A percentile compares a stretch with the other conserved stretches of the same genome.
Conservation (phyloP, 2,329 filamentous ascomycete genomes). For the Diaporthe ampelina region DNA sequence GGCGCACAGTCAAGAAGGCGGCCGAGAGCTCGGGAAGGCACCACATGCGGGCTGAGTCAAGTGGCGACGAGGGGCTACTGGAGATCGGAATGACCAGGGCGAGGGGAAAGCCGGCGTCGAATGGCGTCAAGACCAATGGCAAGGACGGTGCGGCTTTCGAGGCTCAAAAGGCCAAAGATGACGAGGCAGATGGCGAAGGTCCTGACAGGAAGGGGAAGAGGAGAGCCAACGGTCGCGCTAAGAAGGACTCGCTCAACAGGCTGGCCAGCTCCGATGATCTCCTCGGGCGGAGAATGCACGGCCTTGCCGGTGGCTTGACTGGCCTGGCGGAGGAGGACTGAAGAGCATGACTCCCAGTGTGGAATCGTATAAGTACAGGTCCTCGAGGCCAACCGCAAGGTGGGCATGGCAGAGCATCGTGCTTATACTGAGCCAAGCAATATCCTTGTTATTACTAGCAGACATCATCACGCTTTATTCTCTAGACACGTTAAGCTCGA, state of each 20-base stretch:
- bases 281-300: constrained; percentile 70
- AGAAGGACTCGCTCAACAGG: constrained; percentile 60
- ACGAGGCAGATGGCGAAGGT: constrained; percentile 46
- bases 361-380: not conserved
- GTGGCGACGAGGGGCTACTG: constrained; percentile 86
- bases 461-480: not conserved
- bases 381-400: not conserved
- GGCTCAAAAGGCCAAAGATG: constrained; percentile 25
- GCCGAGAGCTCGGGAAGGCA: constrained; percentile 55
- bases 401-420: not conserved
- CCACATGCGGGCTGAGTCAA: constrained; percentile 69
- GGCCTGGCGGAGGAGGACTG: constrained; percentile 59
- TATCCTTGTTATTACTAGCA: not conserved
- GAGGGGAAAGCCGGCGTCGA: constrained; percentile 43
- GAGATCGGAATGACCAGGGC: constrained; percentile 83
- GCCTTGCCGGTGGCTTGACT: constrained; percentile 67
- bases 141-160: constrained; percentile 46
- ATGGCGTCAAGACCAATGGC: constrained; percentile 42
- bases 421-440: not conserved
- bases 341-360: not conserved
- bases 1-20: constrained; percentile 39
- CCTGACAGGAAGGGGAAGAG: constrained; percentile 48
- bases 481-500: not conserved
- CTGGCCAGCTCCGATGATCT: constrained; percentile 71
- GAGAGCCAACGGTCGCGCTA: constrained; percentile 45